Evolutionary conservation across 1,139 yeast species (phyloP).

Genomic region (Kodamaea ohmeri): DNA sequence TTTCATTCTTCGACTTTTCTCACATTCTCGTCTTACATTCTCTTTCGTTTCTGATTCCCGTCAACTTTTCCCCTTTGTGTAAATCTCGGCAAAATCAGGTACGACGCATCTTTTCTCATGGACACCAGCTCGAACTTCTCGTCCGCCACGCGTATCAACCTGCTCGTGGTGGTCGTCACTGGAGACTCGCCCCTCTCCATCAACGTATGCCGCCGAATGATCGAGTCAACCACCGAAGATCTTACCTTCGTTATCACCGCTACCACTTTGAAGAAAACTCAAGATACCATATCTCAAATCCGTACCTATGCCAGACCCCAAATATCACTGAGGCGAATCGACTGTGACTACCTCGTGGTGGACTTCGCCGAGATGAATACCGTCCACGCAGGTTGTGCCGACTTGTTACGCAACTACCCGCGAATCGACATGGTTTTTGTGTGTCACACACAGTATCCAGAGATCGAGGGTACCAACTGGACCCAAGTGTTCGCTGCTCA

Average conservation of each 20-base stretch:
- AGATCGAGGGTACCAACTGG: conserved; percentile 28
- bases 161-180: conserved; percentile 41
- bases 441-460: conserved; percentile 87
- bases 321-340: conserved; percentile 55
- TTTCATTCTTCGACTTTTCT: too few species aligned
- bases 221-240: conserved; percentile 58
- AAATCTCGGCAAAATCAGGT: background rate
- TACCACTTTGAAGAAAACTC: conserved; percentile 78
- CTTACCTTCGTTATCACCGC: conserved; percentile 85
- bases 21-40: too few species aligned
- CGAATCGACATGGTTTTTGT: conserved; percentile 75
- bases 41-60: background rate
- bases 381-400: conserved; percentile 68
- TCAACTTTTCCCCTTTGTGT: background rate
- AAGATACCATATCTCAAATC: conserved; percentile 66
- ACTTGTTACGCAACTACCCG: conserved; percentile 58
- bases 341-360: conserved; percentile 80
- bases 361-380: conserved; percentile 90
- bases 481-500: background rate
- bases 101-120: conserved; percentile 3
- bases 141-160: conserved; percentile 18
- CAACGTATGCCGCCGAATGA: conserved; percentile 75
- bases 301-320: conserved; percentile 48
- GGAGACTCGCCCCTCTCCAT: conserved; percentile 75
- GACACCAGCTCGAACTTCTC: conserved; percentile 10